A percentile compares a stretch with the other conserved stretches of the same genome.
Conservation (phyloP, 2,329 filamentous ascomycete species). For the Neopestalotiopsis rosae region DNA sequence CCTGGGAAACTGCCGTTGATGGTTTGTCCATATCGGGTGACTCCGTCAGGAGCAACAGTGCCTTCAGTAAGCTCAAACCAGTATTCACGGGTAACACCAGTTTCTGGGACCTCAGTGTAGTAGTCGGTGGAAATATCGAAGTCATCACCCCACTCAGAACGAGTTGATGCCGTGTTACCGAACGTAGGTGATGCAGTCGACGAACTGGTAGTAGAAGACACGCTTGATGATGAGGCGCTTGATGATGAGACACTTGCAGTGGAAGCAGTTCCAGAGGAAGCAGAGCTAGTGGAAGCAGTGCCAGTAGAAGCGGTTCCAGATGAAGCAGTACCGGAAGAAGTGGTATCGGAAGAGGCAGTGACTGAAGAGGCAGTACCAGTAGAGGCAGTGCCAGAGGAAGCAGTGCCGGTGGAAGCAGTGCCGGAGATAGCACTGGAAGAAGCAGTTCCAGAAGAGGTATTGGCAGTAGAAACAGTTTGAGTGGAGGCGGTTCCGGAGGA, state of each 20-base stretch:
- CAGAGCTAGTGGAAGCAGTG: too few species aligned
- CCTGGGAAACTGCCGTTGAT: constrained; percentile 66
- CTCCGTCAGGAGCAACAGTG: constrained; percentile 51
- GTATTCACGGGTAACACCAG: constrained; percentile 56
- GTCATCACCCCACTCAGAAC: constrained; percentile 41
- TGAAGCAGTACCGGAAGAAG: too few species aligned
- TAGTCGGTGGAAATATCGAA: constrained; percentile 54
- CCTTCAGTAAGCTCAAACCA: constrained; percentile 48
- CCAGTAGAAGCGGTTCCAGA: neutral
- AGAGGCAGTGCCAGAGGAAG: neutral
- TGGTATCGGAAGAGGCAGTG: neutral
- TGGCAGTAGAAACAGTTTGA: too few species aligned
- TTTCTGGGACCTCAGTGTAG: constrained; percentile 45
- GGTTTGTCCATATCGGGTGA: constrained; percentile 45
- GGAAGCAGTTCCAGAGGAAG: neutral
- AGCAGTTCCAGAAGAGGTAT: neutral
- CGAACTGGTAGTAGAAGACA: neutral
- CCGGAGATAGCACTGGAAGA: neutral
- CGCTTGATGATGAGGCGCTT: neutral
- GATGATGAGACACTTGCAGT: neutral
- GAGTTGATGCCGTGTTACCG: constrained; percentile 13
- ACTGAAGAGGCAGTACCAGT: neutral
- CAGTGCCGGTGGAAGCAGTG: too few species aligned
- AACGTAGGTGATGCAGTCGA: neutral
- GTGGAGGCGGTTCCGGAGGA: too few species aligned